Base-by-base conservation (phyloP, 768 basidiomycete genomes). In the Boletus pseudopeckii region DNA sequence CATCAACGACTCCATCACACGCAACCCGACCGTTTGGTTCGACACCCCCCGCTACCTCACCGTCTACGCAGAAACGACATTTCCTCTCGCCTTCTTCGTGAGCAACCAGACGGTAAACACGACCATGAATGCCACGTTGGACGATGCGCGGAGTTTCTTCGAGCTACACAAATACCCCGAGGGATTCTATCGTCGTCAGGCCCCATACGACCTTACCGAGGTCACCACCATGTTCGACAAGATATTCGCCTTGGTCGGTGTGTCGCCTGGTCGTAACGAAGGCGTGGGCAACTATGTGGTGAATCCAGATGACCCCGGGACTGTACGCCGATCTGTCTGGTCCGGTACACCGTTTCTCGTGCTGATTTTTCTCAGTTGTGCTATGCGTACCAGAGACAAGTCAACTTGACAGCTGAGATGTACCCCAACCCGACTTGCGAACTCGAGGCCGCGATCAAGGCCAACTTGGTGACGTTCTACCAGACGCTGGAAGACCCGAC, bases 1-100 rank as follows among this genome's bases (percentile, higher is more conserved):
- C 13, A 64, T 66, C 40, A 64, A 63, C 26, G 57, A 65, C 45
- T 64, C 64, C 14, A 65, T 63, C 24, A 56, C 64, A 13, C 47
- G 41, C 40, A 65, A 65, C 38, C 64, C 64, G 0, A 60, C 58
- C 0, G 66, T 66, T 43, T 55, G 37, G 40, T 66, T 66, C n/a
- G 60, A 58, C 6, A 53, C 52, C n/a, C 61, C 58, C 0, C 56
- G 64, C 15, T 60, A 17, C 50, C 39, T 62, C 1, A 59, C 63
- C 2, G 63, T 55, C 13, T 65, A 64, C n/a, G 58, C 64, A 1
- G 64, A 66, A 47, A 51, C 56, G 1, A 64, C 58, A 2, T 64
- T 64, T 15, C 58, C 64, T 5, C 52, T 65, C 7, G 58, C 57
- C 17, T 65, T 65, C 39, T 64, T 64, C 45, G 55, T 52, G 18